These are phyloP conservation scores for Russula foetens DNA, from an alignment of 768 basidiomycete species.

Conservation along the genomic window DNA sequence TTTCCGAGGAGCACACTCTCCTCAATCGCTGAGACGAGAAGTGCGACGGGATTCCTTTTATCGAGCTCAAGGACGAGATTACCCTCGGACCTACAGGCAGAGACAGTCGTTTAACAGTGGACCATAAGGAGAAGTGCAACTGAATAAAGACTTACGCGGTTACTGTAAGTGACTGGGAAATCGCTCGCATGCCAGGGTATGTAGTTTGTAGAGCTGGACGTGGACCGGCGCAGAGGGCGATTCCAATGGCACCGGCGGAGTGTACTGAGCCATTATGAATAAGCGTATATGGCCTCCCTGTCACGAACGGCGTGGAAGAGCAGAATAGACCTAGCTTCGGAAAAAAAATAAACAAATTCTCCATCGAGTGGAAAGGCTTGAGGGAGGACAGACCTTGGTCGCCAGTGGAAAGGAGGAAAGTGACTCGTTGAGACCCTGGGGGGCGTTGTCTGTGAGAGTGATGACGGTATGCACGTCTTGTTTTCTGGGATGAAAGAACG, in stretches of 20 bases:
- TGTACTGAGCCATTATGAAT: slow-evolving; percentile 48
- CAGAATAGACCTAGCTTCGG: slow-evolving; percentile 57
- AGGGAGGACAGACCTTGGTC: slow-evolving; percentile 37
- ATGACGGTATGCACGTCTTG: slow-evolving; percentile 32
- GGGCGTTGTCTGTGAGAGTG: slow-evolving; percentile 49
- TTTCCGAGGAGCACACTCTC: background rate
- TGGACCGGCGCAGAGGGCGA: slow-evolving; percentile 33
- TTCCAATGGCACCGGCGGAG: slow-evolving; percentile 61
- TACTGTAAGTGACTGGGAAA: slow-evolving; percentile 43
- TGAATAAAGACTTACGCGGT: slow-evolving; percentile 32
- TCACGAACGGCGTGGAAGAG: slow-evolving; percentile 72
- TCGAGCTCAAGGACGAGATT: slow-evolving; percentile 49
- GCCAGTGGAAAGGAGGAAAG: slow-evolving; percentile 37
- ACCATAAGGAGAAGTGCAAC: background rate
- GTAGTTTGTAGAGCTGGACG: slow-evolving; percentile 20
- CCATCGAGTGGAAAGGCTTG: background rate
- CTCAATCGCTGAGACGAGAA: slow-evolving; percentile 49
- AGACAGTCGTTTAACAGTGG: background rate
- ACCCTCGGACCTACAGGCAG: slow-evolving; percentile 52
- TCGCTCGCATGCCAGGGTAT: slow-evolving; percentile 34
- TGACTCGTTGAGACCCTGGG: slow-evolving; percentile 45
- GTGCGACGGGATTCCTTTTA: slow-evolving; percentile 46
- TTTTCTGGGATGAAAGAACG: slow-evolving; percentile 13
- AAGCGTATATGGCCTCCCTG: slow-evolving; percentile 64
- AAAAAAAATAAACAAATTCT: background rate